Evolutionary conservation across 371 early-diverging fungal genomes (phyloP).

Genomic region (Dentiscutata heterogama): DNA sequence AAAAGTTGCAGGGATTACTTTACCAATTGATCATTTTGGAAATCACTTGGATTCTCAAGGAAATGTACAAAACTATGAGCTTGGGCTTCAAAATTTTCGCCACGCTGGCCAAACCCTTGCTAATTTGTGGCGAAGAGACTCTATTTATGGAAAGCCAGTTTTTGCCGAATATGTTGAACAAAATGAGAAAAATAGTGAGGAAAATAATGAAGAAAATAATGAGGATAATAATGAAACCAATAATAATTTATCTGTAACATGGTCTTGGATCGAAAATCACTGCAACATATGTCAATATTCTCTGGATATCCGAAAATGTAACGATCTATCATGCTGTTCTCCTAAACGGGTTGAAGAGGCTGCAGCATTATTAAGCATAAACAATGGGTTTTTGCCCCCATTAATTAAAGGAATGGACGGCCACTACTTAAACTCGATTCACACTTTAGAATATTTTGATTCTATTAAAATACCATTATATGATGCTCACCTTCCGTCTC

Average conservation of each 20-base stretch:
- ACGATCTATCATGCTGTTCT: neutral
- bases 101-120: too few relatives aligned
- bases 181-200: too few relatives aligned
- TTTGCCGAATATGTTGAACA: too few relatives aligned
- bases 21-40: too few relatives aligned
- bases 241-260: neutral
- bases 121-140: too few relatives aligned
- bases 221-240: neutral
- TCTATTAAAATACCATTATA: neutral
- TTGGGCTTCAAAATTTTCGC: too few relatives aligned
- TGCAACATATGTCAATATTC: neutral
- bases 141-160: too few relatives aligned
- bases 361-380: neutral
- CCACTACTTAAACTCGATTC: neutral
- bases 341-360: neutral
- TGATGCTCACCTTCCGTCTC: neutral
- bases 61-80: too few relatives aligned
- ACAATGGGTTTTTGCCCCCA: slow-evolving; percentile 6
- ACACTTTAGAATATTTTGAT: neutral
- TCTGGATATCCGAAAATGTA: neutral
- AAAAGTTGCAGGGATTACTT: too few relatives aligned
- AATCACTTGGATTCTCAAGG: too few relatives aligned
- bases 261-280: slow-evolving; percentile 13
- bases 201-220: too few relatives aligned
- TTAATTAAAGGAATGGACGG: neutral